Conservation (phyloP, 2,329 filamentous ascomycete genomes). For the Ascochyta fabae region DNA sequence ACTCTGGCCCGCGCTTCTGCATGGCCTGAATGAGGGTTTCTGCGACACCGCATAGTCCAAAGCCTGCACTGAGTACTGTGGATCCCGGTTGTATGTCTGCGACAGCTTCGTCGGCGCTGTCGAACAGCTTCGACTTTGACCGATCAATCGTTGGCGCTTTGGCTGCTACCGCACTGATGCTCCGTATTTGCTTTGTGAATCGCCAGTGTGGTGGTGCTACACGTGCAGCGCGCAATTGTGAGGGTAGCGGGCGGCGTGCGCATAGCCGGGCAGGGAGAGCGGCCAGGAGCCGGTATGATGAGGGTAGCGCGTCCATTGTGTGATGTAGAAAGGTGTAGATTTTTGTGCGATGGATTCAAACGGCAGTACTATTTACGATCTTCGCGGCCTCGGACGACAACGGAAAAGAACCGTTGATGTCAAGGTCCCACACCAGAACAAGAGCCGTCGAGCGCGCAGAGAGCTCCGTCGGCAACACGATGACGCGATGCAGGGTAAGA, state of each 20-base stretch:
- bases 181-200: constrained; percentile 31
- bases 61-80: constrained; percentile 48
- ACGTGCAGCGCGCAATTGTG: constrained; percentile 32
- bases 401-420: constrained; percentile 9
- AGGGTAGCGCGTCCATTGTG: constrained; percentile 40
- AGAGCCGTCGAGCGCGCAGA: constrained; percentile 9
- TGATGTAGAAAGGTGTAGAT: not conserved
- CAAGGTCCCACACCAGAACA: constrained; percentile 15
- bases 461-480: constrained; percentile 7
- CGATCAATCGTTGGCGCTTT: constrained; percentile 43
- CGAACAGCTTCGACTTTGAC: constrained; percentile 46
- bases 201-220: constrained; percentile 29
- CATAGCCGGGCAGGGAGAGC: constrained; percentile 38
- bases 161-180: constrained; percentile 29
- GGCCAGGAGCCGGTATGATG: constrained; percentile 39
- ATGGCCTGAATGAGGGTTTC: constrained; percentile 49
- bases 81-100: constrained; percentile 46
- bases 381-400: constrained; percentile 9
- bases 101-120: constrained; percentile 47
- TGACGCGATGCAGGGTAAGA: constrained; percentile 13
- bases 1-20: constrained; percentile 37
- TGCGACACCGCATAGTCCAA: constrained; percentile 49
- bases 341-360: constrained; percentile 4
- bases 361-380: constrained; percentile 9
- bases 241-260: constrained; percentile 35